Base-by-base conservation (phyloP, 1,139 yeast genomes). In the Nakaseomyces nivariensis region DNA sequence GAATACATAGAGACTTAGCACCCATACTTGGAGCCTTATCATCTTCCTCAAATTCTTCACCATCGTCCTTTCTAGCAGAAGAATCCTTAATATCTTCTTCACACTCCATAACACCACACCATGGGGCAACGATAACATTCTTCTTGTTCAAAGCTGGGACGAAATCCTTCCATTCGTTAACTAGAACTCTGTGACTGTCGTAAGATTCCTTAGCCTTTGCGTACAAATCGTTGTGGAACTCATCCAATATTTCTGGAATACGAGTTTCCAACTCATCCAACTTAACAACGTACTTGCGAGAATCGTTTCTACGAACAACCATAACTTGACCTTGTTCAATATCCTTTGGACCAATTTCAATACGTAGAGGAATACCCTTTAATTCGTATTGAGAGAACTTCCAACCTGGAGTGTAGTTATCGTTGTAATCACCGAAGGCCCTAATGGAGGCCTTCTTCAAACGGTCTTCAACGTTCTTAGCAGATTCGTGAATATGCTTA, bases 11-110 rank as follows among this genome's bases (percentile, higher is more conserved):
- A 22, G 96, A 85, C 76, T 94, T 94, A 60, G 99, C 99, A 66
- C 99, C 99, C 99, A 94, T 94, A 52, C 95, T 83, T 64, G 98
- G 98, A 29, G 98, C 89, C 71, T 86, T 85, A 62, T 92, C 98
- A 67, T 94, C 99, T 48, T 77, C 86, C 66, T 85, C 96, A 64
- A 79, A 87, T 49, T 84, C 94, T 54, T 87, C 90, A 60, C 85
- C 82, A 59, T 81, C 82, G 64, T 81, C 85, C 68, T 79, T 83
- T 64, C 77, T 77, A 36, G 96, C 92, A 44, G 97, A 88, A 45
- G 87, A 76, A 49, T 90, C 96, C 76, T 92, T 94, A 71, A 94
- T 94, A 60, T 86, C 94, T 61, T 94, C 98, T 72, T 94, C 99
- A 78, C 98, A 92, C 58, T 81, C 95, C 61, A 78, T 78, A 53